Evolutionary conservation across 371 early-diverging fungal species (phyloP).

Genomic region (Syncephalis plumigaleata): DNA sequence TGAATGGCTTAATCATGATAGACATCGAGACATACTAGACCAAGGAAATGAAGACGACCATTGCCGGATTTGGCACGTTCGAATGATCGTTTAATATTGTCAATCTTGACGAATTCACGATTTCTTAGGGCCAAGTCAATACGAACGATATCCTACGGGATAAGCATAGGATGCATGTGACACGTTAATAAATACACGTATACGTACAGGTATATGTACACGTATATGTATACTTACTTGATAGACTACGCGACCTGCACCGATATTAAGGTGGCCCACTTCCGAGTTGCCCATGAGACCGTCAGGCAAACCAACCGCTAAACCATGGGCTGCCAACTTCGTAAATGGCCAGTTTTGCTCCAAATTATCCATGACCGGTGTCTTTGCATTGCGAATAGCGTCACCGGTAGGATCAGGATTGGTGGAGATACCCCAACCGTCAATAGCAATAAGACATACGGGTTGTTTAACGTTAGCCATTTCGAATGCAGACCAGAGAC

Average conservation of each 20-base stretch:
- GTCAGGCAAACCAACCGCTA: conserved; percentile 95
- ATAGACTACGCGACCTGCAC: conserved; percentile 96
- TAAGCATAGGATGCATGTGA: conserved; percentile 8
- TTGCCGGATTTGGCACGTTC: conserved; percentile 66
- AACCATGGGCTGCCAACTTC: conserved; percentile 87
- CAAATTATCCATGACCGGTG: conserved; percentile 82
- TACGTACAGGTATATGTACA: too few species aligned
- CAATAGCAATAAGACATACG: conserved; percentile 70
- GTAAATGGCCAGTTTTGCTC: conserved; percentile 53
- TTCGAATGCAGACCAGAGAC: too few species aligned
- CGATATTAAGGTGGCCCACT: conserved; percentile 99
- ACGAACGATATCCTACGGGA: conserved; percentile 74
- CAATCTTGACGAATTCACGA: conserved; percentile 51
- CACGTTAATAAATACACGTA: too few species aligned
- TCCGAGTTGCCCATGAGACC: conserved; percentile 99
- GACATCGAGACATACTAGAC: conserved; percentile 74
- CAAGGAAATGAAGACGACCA: conserved; percentile 90
- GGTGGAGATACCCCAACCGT: conserved; percentile 90
- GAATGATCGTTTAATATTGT: conserved; percentile 65
- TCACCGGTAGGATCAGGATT: conserved; percentile 57
- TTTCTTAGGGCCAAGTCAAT: conserved; percentile 83
- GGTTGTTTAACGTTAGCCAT: conserved; percentile 13
- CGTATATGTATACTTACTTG: conserved; percentile 48
- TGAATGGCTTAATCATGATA: too few species aligned
- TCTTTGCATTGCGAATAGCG: conserved; percentile 85